Conservation (phyloP, 2,329 filamentous ascomycete species). For the Teratosphaeria zuluensis region DNA sequence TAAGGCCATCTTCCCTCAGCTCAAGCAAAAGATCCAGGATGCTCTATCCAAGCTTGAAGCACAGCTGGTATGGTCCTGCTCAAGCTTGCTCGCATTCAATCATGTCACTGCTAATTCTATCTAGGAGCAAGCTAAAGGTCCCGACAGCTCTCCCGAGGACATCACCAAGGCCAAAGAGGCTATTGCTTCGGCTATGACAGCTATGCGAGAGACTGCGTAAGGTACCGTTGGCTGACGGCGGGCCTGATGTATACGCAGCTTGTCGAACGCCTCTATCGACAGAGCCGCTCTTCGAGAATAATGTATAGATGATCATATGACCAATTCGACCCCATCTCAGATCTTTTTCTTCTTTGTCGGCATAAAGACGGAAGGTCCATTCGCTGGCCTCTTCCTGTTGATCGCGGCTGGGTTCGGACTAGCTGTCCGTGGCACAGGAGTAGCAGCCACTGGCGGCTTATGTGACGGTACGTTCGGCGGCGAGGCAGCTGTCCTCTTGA, state of each 20-base stretch:
- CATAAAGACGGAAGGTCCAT: slow-evolving; percentile 11
- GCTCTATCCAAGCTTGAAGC: slow-evolving; percentile 66
- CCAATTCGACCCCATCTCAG: background rate
- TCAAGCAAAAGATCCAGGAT: slow-evolving; percentile 61
- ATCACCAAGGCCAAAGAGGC: slow-evolving; percentile 37
- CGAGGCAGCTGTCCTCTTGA: slow-evolving; percentile 4
- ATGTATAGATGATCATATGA: background rate
- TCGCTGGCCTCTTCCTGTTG: slow-evolving; percentile 14
- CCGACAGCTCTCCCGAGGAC: slow-evolving; percentile 32
- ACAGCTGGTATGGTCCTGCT: slow-evolving; percentile 50
- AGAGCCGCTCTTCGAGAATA: background rate
- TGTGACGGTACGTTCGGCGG: slow-evolving; percentile 1
- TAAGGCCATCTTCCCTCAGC: slow-evolving; percentile 64
- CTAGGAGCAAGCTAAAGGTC: slow-evolving; percentile 34
- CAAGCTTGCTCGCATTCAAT: background rate
- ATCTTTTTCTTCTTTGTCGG: slow-evolving; percentile 12
- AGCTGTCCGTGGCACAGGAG: slow-evolving; percentile 1
- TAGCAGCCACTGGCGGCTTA: background rate
- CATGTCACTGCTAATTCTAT: background rate
- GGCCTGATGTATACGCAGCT: background rate
- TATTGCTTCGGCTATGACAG: slow-evolving; percentile 30
- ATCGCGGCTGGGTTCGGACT: slow-evolving; percentile 8
- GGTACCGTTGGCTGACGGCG: background rate
- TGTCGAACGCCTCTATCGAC: background rate
- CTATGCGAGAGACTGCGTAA: slow-evolving; percentile 28